These are phyloP conservation scores for Hymenoscyphus linearis DNA, from an alignment of 2,329 filamentous ascomycete genomes.

Conservation along the genomic window DNA sequence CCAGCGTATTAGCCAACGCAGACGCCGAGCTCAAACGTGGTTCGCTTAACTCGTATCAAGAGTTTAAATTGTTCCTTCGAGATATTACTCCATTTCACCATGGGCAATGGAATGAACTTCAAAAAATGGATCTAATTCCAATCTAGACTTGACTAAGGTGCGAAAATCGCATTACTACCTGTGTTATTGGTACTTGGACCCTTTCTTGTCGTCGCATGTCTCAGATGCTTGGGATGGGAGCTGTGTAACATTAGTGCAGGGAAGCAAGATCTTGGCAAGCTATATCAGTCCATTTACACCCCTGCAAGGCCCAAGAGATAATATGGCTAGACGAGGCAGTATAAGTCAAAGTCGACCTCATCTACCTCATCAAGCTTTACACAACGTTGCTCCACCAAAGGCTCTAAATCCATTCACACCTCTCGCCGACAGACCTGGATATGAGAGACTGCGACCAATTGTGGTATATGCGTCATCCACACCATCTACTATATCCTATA, in stretches of 20 bases:
- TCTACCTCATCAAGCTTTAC: slow-evolving; percentile 17
- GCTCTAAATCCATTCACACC: slow-evolving; percentile 23
- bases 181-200: not conserved
- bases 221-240: not conserved
- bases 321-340: slow-evolving; percentile 1
- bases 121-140: not conserved
- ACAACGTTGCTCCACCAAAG: too few species aligned
- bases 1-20: slow-evolving; percentile 57
- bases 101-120: not conserved
- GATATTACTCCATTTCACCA: too few species aligned
- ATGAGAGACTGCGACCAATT: slow-evolving; percentile 1
- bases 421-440: slow-evolving; percentile 8
- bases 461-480: slow-evolving; percentile 10
- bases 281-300: too few species aligned
- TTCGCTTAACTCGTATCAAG: too few species aligned
- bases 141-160: not conserved
- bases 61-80: too few species aligned
- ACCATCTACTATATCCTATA: slow-evolving; percentile 1
- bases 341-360: too few species aligned
- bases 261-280: not conserved
- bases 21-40: slow-evolving; percentile 64
- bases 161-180: not conserved
- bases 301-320: not conserved
- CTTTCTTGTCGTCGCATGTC: not conserved
- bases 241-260: not conserved